Percentiles rank a stretch among this genome's conserved stretches.
phyloP scores from a whole-genome alignment of 2,329 filamentous ascomycete species.

The Escovopsis sp. region DNA sequence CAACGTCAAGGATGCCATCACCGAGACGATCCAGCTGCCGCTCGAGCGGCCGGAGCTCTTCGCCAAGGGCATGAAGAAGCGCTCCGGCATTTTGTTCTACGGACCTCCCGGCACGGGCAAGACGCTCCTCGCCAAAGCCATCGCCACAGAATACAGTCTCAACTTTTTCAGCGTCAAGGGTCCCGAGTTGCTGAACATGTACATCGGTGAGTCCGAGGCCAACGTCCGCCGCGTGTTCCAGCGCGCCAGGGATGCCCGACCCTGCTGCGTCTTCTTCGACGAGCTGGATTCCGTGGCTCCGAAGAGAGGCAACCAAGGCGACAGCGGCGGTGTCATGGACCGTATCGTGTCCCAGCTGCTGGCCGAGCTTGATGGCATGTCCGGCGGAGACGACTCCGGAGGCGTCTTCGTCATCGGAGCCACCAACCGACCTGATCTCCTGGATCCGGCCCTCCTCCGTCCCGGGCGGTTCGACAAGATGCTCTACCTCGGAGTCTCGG shows the following conservation, averaged over 20 bases:
- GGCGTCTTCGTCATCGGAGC: slow-evolving; percentile 95
- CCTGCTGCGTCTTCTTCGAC: slow-evolving; percentile 88
- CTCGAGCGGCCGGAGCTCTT: slow-evolving; percentile 86
- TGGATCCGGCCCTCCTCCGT: slow-evolving; percentile 78
- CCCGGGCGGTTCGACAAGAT: slow-evolving; percentile 96
- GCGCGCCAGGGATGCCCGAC: slow-evolving; percentile 67
- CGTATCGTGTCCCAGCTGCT: slow-evolving; percentile 89
- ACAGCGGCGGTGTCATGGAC: slow-evolving; percentile 96
- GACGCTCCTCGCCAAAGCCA: slow-evolving; percentile 83
- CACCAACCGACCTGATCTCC: slow-evolving; percentile 83
- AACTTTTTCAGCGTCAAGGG: slow-evolving; percentile 94
- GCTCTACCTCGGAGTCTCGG: slow-evolving; percentile 90
- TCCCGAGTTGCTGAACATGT: slow-evolving; percentile 87
- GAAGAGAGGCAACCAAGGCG: slow-evolving; percentile 92
- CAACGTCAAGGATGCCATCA: slow-evolving; percentile 93
- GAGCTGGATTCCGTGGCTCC: slow-evolving; percentile 88
- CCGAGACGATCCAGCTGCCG: slow-evolving; percentile 89
- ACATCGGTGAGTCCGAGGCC: slow-evolving; percentile 86
- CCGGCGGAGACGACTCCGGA: slow-evolving; percentile 69
- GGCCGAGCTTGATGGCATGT: slow-evolving; percentile 96
- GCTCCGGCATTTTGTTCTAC: slow-evolving; percentile 84
- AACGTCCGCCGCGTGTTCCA: slow-evolving; percentile 86
- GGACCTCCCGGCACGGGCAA: slow-evolving; percentile 85
- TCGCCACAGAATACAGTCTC: slow-evolving; percentile 83
- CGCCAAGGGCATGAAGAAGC: slow-evolving; percentile 95